phyloP scores from a whole-genome alignment of 148 eudicot genomes.

The Camellia japonica region DNA sequence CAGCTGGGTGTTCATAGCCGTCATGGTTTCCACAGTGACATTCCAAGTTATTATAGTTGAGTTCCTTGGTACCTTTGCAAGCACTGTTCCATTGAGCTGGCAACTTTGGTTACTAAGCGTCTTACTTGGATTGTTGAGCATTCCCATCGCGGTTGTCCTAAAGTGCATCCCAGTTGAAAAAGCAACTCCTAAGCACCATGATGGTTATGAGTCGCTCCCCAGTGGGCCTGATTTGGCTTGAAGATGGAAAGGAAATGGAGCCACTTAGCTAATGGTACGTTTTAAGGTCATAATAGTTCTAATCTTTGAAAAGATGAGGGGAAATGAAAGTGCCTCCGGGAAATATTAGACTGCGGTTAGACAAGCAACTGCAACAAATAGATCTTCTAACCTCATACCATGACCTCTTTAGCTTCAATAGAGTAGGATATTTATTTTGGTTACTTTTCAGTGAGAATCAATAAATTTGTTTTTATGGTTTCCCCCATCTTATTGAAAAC shows the following conservation, averaged over 20 bases:
- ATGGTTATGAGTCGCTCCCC: constrained; percentile 65
- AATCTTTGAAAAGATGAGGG: no score
- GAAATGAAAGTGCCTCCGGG: no score
- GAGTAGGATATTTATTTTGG: no score
- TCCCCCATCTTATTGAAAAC: no score
- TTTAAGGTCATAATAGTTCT: no score
- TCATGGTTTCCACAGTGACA: constrained; percentile 57
- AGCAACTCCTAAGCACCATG: constrained; percentile 30
- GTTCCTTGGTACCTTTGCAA: constrained; percentile 73
- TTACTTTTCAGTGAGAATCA: no score
- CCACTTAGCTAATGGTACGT: no score
- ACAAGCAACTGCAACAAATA: constrained; percentile 4
- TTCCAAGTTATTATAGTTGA: constrained; percentile 82
- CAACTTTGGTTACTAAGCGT: constrained; percentile 72
- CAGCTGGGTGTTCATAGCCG: constrained; percentile 71
- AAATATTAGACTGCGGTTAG: no score
- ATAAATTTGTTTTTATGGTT: no score
- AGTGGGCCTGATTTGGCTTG: constrained; percentile 61
- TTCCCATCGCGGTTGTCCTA: constrained; percentile 68
- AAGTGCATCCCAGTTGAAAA: constrained; percentile 73
- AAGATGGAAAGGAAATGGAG: constrained; percentile 2
- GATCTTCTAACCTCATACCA: no score
- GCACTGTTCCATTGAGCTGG: constrained; percentile 86
- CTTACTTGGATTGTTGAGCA: constrained; percentile 53
- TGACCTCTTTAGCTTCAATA: no score